Evolutionary conservation across 2,329 filamentous ascomycete genomes (phyloP), one percentile per base, ranked within the genome.

Genomic region (Aspergillus terreus): DNA sequence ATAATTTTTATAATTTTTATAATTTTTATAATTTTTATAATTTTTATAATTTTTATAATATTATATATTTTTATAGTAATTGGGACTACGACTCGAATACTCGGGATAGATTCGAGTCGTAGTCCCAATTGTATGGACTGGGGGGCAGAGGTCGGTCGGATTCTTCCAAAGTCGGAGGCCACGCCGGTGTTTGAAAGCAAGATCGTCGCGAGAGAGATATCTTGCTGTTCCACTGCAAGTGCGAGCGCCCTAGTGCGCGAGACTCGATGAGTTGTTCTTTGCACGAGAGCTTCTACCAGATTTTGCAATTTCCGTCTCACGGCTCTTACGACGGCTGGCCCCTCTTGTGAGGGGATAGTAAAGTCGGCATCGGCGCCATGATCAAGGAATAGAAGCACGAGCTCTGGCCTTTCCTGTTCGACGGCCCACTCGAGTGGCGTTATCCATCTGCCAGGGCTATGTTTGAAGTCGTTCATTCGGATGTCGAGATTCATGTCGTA

Each of bases 121-220:
- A 47, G 49, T 44, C 23, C 25, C 43, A 35, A 50, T 41, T 30
- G 45, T 19, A 44, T 32, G 46, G 50, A 52, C 43, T 6, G 12
- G 27, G 32, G 14, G 53, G 53, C 43, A 52, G 43, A 36, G 58
- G 53, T 51, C 53, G 54, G 50, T 61, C 57, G 33, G 42, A 49
- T 46, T 61, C 55, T 53, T 59, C 47, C 47, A 51, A 61, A 61
- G 47, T 49, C 47, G 10, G 30, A 44, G 15, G 7, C 12, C 9
- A 49, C 47, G 6, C 27, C 14, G n/a, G 6, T 5, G 27, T 49
- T 30, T 35, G 27, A 7, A n/a, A 49, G 30, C 25, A 49, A 27
- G 27, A 33, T 49, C 7, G 25, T 49, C 11, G 47, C 27, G 21
- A 32, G 19, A 17, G 9, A 14, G 30, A 44, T 44, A 11, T 49